Evolutionary conservation across 352 stramenopile genomes (phyloP), one percentile per base, ranked within the genome.

Genomic region (Saprolegnia parasitica): DNA sequence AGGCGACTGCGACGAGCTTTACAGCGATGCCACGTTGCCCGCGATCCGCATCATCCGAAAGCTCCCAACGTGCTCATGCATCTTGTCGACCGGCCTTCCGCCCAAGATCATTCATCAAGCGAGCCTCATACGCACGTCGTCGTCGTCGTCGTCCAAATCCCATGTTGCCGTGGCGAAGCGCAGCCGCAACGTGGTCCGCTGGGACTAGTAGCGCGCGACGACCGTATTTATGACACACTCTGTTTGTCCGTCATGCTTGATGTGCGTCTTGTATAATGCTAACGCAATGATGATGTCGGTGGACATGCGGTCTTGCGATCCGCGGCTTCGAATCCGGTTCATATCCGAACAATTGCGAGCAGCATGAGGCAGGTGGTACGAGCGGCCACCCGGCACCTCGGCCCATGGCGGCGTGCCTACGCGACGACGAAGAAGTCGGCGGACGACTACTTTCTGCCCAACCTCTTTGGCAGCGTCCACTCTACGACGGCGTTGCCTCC

Each of bases 361-460:
- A 49, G 18, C 11, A 49, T 49, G 42, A 11, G 42, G 42, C 11
- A n/a, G 11, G 42, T 49, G 42, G 39, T 15, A 15, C 11, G 42
- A 49, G 29, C 29, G 29, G 29, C 29, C 29, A 5, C 29, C 29
- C 29, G 29, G 29, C 29, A 5, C 29, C 29, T 35, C 29, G 29
- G 29, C 5, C 29, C 29, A 35, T 35, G 29, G 29, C 42, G 42
- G 13, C 24, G 52, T 16, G 35, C 52, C 13, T 60, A 21, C 52
- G 24, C 52, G 11, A 42, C 52, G 11, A 42, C 24, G 18, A 66
- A 52, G 26, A 66, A 66, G 46, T 54, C 58, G 21, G 58, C 58
- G 8, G 58, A 66, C 32, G 58, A 66, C 20, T 66, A 52, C 58
- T 66, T 66, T 21, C 46, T 66, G 24, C 58, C 58, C n/a, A 66